Conservation (phyloP, 2,329 filamentous ascomycete genomes). For the Tolypocladium pustulatum region DNA sequence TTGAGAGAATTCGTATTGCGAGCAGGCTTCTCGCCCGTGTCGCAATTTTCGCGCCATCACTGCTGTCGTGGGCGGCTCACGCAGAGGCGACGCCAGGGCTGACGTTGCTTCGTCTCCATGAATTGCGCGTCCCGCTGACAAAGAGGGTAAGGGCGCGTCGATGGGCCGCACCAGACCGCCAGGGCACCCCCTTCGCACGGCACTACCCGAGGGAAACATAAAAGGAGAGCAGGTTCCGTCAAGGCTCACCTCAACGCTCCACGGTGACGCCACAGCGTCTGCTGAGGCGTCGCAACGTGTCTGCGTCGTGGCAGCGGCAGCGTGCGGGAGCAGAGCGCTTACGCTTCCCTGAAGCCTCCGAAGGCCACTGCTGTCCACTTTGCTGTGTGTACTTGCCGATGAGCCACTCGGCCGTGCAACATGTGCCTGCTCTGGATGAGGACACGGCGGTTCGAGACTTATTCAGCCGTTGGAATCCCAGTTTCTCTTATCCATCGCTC, state of each 20-base stretch:
- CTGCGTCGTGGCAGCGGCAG: not conserved
- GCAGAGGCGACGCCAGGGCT: slow-evolving; percentile 8
- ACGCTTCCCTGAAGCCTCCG: not conserved
- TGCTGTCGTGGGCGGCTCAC: slow-evolving; percentile 1
- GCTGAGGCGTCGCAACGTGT: not conserved
- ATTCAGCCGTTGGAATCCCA: not conserved
- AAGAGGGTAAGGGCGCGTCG: slow-evolving; percentile 8
- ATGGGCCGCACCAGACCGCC: not conserved
- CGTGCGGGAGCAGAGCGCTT: not conserved
- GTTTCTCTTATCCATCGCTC: not conserved
- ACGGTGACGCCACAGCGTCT: not conserved
- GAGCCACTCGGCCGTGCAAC: not conserved
- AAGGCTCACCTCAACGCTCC: not conserved
- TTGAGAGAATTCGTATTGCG: not conserved
- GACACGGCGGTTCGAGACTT: not conserved
- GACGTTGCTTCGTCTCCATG: slow-evolving; percentile 17
- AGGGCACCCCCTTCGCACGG: not conserved
- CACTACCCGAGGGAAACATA: not conserved
- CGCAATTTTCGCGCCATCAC: not conserved
- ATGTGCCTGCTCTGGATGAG: not conserved
- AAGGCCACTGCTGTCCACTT: not conserved
- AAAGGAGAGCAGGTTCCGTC: not conserved
- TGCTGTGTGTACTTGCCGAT: not conserved
- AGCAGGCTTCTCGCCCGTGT: not conserved
- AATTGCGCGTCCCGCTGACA: slow-evolving; percentile 22